Evolutionary conservation across 2,329 filamentous ascomycete genomes (phyloP).

Genomic region (Xylaria hypoxylon): DNA sequence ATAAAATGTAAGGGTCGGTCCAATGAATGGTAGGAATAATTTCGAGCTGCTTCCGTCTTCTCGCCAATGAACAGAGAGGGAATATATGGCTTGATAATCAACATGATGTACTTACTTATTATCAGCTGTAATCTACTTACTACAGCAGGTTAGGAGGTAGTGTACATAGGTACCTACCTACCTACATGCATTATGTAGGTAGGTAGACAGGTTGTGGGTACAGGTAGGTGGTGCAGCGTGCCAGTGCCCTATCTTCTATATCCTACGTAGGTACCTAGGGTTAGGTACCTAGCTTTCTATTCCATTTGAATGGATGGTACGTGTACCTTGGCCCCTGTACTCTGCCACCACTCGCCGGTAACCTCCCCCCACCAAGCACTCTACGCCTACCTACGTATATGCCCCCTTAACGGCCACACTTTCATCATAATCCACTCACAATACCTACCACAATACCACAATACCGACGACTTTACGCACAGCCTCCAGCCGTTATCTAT

Average conservation of each 20-base stretch:
- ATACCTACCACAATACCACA: not conserved
- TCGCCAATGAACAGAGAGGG: slow-evolving; percentile 7
- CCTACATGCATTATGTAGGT: not conserved
- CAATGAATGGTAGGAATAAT: not conserved
- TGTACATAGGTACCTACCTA: not conserved
- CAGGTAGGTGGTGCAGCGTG: too few relatives aligned
- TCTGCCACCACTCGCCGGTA: slow-evolving; percentile 18
- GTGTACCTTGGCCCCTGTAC: slow-evolving; percentile 13
- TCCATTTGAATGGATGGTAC: too few relatives aligned
- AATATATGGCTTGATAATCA: slow-evolving; percentile 34
- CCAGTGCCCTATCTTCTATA: too few relatives aligned
- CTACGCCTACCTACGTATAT: not conserved
- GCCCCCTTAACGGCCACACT: slow-evolving; percentile 22
- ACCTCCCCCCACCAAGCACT: slow-evolving; percentile 14
- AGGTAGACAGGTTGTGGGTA: too few relatives aligned
- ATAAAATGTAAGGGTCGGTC: too few relatives aligned
- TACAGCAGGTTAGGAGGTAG: too few relatives aligned
- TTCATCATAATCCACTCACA: not conserved
- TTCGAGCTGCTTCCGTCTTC: slow-evolving; percentile 11
- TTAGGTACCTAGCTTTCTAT: too few relatives aligned
- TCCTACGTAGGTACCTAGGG: too few relatives aligned
- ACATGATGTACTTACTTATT: not conserved
- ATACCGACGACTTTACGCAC: too few relatives aligned
- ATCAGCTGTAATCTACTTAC: not conserved
- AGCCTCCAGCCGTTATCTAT: slow-evolving; percentile 28